A percentile compares a stretch with the other conserved stretches of the same genome.
Evolutionary conservation across 1,284 basidiomycete genomes (phyloP).

Genomic region (Earliella scabrosa): DNA sequence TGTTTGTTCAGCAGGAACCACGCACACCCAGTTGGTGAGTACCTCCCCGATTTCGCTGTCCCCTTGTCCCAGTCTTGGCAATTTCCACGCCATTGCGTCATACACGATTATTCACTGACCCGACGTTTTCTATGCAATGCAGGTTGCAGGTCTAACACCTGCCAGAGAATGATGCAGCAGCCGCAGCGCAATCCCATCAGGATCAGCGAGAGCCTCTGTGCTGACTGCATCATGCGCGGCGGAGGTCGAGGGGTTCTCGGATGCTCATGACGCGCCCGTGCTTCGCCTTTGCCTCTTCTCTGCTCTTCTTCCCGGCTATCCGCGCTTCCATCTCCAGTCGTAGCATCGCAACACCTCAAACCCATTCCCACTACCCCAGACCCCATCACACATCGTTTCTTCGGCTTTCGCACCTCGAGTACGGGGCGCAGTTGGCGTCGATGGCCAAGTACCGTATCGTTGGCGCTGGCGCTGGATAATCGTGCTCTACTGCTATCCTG

Average conservation of each 20-base stretch:
- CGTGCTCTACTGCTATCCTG: slow-evolving; percentile 7
- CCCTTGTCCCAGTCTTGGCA: not conserved
- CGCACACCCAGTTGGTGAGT: slow-evolving; percentile 57
- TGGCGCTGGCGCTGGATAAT: slow-evolving; percentile 32
- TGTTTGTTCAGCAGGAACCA: slow-evolving; percentile 78
- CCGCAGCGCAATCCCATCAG: slow-evolving; percentile 78
- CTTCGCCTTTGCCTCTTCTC: slow-evolving; percentile 8
- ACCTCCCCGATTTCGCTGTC: not conserved
- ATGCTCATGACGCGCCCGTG: slow-evolving; percentile 14
- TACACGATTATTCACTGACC: slow-evolving; percentile 8
- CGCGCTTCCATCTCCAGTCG: not conserved
- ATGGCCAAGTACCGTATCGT: slow-evolving; percentile 23
- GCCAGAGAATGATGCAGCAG: slow-evolving; percentile 68
- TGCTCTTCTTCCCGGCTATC: not conserved
- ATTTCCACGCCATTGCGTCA: slow-evolving; percentile 2
- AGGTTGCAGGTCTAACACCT: slow-evolving; percentile 66
- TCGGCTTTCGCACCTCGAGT: slow-evolving; percentile 10
- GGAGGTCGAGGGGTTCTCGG: slow-evolving; percentile 33
- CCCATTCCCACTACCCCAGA: not conserved
- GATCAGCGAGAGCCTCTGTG: slow-evolving; percentile 63
- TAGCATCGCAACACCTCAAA: not conserved
- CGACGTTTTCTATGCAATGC: slow-evolving; percentile 1
- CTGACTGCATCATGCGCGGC: slow-evolving; percentile 53
- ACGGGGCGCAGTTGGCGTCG: slow-evolving; percentile 15
- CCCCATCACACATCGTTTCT: not conserved